These are phyloP conservation scores for Backusella macrospora DNA, from an alignment of 192 early-diverging fungal genomes.

Conservation along the genomic window DNA sequence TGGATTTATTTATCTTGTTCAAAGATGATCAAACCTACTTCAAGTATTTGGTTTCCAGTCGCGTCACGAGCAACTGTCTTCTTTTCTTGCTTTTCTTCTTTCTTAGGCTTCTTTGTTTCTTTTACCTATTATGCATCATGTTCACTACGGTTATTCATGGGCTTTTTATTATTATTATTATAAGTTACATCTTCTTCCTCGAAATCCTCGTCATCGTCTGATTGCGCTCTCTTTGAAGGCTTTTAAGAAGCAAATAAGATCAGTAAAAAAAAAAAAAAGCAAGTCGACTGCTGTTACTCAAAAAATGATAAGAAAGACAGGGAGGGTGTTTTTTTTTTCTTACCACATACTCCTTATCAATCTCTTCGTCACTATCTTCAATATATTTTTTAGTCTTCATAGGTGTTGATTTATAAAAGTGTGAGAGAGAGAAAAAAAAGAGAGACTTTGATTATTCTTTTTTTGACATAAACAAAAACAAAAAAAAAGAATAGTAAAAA, in stretches of 20 bases:
- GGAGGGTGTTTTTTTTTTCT: too few species aligned
- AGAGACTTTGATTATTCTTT: background rate
- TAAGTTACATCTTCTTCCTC: background rate
- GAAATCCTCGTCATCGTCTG: background rate
- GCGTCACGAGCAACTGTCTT: background rate
- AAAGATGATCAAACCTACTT: background rate
- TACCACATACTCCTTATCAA: background rate
- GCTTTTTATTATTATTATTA: background rate
- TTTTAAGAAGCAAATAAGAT: background rate
- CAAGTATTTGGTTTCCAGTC: background rate
- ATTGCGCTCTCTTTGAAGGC: background rate
- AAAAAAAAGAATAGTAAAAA: too few species aligned
- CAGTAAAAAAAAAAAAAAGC: background rate
- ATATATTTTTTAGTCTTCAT: slow-evolving; percentile 20
- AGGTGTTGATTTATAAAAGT: too few species aligned
- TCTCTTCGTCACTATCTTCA: slow-evolving; percentile 23
- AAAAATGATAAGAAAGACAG: background rate
- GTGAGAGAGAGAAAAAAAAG: background rate
- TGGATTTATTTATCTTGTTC: background rate
- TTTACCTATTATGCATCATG: background rate
- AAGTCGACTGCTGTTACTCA: background rate
- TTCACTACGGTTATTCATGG: background rate
- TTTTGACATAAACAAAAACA: background rate
- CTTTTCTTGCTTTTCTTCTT: slow-evolving; percentile 3
- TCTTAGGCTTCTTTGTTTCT: slow-evolving; percentile 1